These are phyloP conservation scores for Cryptosporidium xiaoi DNA, from an alignment of 169 alveolate species.

Conservation along the genomic window DNA sequence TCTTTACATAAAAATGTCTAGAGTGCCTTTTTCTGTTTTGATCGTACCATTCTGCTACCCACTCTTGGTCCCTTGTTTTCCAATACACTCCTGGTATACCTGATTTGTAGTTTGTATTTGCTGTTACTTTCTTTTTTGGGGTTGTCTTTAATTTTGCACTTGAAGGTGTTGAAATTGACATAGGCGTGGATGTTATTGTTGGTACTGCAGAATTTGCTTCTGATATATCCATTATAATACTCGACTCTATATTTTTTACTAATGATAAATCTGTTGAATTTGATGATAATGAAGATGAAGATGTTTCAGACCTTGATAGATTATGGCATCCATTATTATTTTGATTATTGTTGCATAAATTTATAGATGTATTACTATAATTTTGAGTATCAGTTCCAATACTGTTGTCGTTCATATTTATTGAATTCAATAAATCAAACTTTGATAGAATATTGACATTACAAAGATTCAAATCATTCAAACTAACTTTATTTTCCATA, in stretches of 20 bases:
- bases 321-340: neutral
- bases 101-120: slow-evolving; percentile 31
- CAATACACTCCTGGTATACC: slow-evolving; percentile 75
- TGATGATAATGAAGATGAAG: slow-evolving; percentile 35
- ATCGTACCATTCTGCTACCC: slow-evolving; percentile 75
- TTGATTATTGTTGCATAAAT: neutral
- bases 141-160: slow-evolving; percentile 17
- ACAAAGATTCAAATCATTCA: too few relatives aligned
- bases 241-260: neutral
- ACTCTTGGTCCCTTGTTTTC: slow-evolving; percentile 71
- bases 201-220: slow-evolving; percentile 32
- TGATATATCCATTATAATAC: slow-evolving; percentile 10
- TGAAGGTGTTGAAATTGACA: slow-evolving; percentile 2
- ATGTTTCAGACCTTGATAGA: slow-evolving; percentile 46
- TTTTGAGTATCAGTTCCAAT: too few relatives aligned
- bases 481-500: too few relatives aligned
- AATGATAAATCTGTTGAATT: slow-evolving; percentile 23
- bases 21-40: slow-evolving; percentile 73
- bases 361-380: too few relatives aligned
- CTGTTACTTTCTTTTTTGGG: slow-evolving; percentile 14
- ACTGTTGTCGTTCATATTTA: too few relatives aligned
- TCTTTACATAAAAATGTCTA: slow-evolving; percentile 79
- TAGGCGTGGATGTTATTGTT: slow-evolving; percentile 47
- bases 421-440: too few relatives aligned
- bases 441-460: too few relatives aligned